A percentile compares a stretch with the other conserved stretches of the same genome.
phyloP scores from a whole-genome alignment of 2,329 filamentous ascomycete species.

The Alternaria gaisen region DNA sequence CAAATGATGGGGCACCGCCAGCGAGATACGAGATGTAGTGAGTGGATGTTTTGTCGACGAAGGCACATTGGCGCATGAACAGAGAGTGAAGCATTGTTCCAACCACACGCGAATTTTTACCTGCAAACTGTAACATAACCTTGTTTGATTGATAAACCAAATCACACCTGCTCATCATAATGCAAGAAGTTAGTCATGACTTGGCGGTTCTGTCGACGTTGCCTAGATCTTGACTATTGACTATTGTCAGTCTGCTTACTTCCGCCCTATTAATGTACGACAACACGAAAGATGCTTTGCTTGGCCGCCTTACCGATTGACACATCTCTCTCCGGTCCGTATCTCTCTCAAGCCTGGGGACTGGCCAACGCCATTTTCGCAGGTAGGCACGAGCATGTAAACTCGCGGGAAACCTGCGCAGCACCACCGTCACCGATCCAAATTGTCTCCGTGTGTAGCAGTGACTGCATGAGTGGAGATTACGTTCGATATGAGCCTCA shows the following conservation, averaged over 20 bases:
- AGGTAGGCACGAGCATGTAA: background rate
- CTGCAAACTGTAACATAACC: background rate
- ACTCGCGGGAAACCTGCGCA: background rate
- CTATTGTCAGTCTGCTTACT: background rate
- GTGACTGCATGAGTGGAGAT: background rate
- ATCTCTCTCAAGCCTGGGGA: background rate
- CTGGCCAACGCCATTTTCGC: background rate
- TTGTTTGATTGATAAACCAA: background rate
- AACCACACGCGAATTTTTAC: background rate
- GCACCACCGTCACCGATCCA: background rate
- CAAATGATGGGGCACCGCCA: background rate
- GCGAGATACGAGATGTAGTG: constrained; percentile 1
- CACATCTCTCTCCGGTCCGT: background rate
- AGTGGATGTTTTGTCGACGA: background rate
- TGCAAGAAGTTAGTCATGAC: background rate
- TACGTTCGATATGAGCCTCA: background rate
- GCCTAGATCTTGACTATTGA: background rate
- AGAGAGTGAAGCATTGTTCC: background rate
- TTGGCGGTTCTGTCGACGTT: background rate
- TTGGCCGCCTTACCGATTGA: background rate
- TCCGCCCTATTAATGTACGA: background rate
- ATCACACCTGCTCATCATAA: background rate
- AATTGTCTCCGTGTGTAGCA: background rate
- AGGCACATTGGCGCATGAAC: no score
- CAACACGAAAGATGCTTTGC: background rate